A percentile compares a stretch with the other conserved stretches of the same genome.
Conservation (phyloP, 495 filamentous ascomycete genomes). For the Penicillium steckii region DNA sequence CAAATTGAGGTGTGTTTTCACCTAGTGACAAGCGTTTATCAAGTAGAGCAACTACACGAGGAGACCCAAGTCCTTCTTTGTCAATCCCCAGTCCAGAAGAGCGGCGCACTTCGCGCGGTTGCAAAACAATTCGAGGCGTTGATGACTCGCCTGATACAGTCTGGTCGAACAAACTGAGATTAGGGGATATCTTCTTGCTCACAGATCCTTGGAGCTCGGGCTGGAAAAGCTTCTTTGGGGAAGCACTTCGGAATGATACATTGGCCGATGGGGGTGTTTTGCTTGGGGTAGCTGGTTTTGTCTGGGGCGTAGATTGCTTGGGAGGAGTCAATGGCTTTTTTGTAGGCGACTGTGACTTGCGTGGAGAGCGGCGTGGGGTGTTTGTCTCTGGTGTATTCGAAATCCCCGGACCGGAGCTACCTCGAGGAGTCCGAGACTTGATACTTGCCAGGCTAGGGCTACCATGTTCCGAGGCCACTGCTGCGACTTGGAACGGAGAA, state of each 20-base stretch:
- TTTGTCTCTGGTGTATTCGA: slow-evolving; percentile 43
- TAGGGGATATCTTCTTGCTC: slow-evolving; percentile 34
- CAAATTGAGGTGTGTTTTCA: slow-evolving; percentile 61
- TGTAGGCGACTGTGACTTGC: slow-evolving; percentile 32
- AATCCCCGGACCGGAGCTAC: slow-evolving; percentile 39
- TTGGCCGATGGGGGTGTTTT: slow-evolving; percentile 52
- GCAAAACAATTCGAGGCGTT: slow-evolving; percentile 64
- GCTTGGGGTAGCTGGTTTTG: slow-evolving; percentile 48
- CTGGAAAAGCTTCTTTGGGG: slow-evolving; percentile 55
- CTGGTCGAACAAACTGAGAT: slow-evolving; percentile 56
- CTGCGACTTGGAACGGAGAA: slow-evolving; percentile 32
- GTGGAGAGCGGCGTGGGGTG: slow-evolving; percentile 17
- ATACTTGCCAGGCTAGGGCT: slow-evolving; percentile 59
- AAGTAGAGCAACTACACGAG: slow-evolving; percentile 69
- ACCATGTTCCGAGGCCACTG: slow-evolving; percentile 56
- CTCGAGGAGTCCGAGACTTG: slow-evolving; percentile 52
- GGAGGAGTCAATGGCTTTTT: slow-evolving; percentile 50
- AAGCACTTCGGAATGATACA: slow-evolving; percentile 45
- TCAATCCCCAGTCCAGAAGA: slow-evolving; percentile 76
- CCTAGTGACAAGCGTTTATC: slow-evolving; percentile 71
- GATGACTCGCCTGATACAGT: slow-evolving; percentile 55
- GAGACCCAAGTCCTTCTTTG: slow-evolving; percentile 74
- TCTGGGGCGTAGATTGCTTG: slow-evolving; percentile 52
- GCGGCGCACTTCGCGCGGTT: slow-evolving; percentile 58
- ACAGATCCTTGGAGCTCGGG: slow-evolving; percentile 45